Evolutionary conservation across 768 basidiomycete species (phyloP).

Genomic region (Serendipita sp.): DNA sequence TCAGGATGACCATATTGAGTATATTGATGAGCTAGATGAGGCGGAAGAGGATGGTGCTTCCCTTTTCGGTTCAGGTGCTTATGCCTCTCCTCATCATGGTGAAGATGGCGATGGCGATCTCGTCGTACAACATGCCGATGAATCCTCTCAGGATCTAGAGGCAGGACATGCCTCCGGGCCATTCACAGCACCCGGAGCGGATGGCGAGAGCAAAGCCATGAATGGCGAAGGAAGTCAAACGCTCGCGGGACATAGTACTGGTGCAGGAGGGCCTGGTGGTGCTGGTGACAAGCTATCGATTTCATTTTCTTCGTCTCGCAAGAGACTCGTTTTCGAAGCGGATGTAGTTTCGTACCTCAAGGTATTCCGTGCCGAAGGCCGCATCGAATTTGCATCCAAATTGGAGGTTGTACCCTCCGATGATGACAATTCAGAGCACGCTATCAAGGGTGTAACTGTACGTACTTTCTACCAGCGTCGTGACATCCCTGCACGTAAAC

Average conservation of each 20-base stretch:
- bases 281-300: constrained; percentile 47
- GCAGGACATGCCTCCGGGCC: constrained; percentile 10
- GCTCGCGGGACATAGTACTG: not conserved
- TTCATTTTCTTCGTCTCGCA: constrained; percentile 79
- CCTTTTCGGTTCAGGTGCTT: not conserved
- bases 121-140: constrained; percentile 20
- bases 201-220: not conserved
- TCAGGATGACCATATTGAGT: constrained; percentile 8
- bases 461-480: constrained; percentile 18
- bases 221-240: not conserved
- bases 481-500: constrained; percentile 1
- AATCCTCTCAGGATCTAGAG: constrained; percentile 16
- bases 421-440: constrained; percentile 25
- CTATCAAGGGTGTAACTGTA: constrained; percentile 63
- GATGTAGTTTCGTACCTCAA: constrained; percentile 68
- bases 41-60: constrained; percentile 7
- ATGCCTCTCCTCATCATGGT: constrained; percentile 13
- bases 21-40: constrained; percentile 8
- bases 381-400: constrained; percentile 65
- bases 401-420: constrained; percentile 24
- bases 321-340: constrained; percentile 78
- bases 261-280: not conserved
- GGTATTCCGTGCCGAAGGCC: constrained; percentile 66
- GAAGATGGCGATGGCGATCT: constrained; percentile 15
- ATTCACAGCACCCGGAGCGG: not conserved